These are phyloP conservation scores for Gossypium thurberi DNA, from an alignment of 345 rosid species.

Conservation along the genomic window DNA sequence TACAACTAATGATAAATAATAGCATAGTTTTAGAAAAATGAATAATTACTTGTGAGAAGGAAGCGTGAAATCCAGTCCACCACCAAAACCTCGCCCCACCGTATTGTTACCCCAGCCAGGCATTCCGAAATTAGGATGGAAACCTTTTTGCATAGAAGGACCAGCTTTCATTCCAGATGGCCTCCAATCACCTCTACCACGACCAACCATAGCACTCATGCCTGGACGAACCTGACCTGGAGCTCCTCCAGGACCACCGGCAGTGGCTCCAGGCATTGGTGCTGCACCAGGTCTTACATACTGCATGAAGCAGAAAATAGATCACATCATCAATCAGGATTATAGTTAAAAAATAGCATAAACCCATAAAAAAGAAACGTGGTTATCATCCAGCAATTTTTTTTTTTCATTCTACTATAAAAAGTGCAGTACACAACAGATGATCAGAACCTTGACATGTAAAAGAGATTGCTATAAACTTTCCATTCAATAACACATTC, in stretches of 20 bases:
- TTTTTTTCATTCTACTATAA: neutral
- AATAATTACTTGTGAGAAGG: constrained; percentile 92
- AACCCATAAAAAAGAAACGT: neutral
- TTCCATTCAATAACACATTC: neutral
- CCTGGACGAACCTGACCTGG: constrained; percentile 81
- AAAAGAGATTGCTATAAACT: neutral
- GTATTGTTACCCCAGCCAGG: constrained; percentile 52
- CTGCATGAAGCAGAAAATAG: constrained; percentile 48
- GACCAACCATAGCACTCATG: constrained; percentile 60
- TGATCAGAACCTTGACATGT: neutral
- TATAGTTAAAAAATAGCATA: constrained; percentile 19
- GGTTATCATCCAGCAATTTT: neutral
- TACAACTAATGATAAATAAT: neutral
- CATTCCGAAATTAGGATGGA: constrained; percentile 53
- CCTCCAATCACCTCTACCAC: constrained; percentile 98
- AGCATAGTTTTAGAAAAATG: constrained; percentile 8
- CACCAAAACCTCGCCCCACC: constrained; percentile 71
- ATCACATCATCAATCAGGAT: constrained; percentile 10
- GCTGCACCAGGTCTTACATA: constrained; percentile 97
- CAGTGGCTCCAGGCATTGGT: constrained; percentile 60
- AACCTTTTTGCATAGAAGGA: constrained; percentile 67
- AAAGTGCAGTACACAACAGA: neutral
- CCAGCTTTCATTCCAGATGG: constrained; percentile 62
- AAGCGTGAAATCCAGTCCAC: constrained; percentile 86
- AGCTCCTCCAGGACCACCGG: constrained; percentile 45